phyloP scores from a whole-genome alignment of 1,284 basidiomycete species.

The Singerocomus inundabilis region DNA sequence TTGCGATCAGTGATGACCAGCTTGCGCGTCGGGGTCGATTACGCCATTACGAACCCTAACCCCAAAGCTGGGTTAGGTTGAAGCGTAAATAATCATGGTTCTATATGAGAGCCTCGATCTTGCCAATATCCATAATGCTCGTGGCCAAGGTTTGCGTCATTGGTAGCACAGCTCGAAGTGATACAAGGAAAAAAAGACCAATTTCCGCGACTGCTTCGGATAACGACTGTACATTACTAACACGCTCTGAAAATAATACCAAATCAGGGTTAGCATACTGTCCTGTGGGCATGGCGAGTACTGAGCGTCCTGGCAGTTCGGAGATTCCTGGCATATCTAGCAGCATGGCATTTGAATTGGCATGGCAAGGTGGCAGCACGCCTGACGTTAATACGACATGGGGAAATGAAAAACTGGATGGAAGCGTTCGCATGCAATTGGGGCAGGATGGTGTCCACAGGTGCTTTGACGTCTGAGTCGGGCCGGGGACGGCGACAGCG shows the following conservation, averaged over 20 bases:
- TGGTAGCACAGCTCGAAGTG: constrained; percentile 6
- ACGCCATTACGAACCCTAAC: constrained; percentile 20
- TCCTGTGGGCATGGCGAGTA: constrained; percentile 2
- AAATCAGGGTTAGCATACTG: not conserved
- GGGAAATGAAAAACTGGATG: not conserved
- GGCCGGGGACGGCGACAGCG: not conserved
- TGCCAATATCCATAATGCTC: not conserved
- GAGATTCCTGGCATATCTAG: not conserved
- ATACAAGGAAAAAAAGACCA: not conserved
- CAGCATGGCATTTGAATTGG: constrained; percentile 16
- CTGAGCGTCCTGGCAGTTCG: not conserved
- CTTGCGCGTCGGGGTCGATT: constrained; percentile 5
- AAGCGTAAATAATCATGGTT: not conserved
- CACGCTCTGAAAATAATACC: not conserved
- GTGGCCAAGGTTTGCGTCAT: not conserved
- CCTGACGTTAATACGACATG: not conserved
- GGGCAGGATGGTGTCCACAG: too few relatives aligned
- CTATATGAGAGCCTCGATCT: constrained; percentile 1
- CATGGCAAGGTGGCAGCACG: constrained; percentile 1
- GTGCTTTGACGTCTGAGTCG: not conserved
- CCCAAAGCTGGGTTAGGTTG: constrained; percentile 18
- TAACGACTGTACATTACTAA: not conserved
- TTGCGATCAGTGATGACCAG: not conserved
- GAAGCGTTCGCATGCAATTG: too few relatives aligned
- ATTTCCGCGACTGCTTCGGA: not conserved